Conservation (phyloP, 257 asterid species). For the Petunia secreta region DNA sequence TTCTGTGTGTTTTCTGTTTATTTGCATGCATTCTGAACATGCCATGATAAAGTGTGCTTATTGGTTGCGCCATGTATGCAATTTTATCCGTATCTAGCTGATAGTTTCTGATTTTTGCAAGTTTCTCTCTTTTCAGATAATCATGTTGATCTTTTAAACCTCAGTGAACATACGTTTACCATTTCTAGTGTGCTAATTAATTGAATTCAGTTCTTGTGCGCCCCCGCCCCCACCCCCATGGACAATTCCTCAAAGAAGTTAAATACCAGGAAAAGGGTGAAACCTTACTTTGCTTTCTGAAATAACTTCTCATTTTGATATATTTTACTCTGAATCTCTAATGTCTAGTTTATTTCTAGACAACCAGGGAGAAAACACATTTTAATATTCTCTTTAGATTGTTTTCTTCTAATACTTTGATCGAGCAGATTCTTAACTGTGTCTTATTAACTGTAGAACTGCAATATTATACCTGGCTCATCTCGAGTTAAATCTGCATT, state of each 20-base stretch:
- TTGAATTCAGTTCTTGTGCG: background rate
- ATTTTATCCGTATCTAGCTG: background rate
- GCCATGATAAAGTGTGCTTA: background rate
- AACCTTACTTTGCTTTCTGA: background rate
- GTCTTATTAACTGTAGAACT: background rate
- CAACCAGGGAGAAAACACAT: background rate
- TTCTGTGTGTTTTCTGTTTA: background rate
- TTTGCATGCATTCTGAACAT: background rate
- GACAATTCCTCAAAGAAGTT: background rate
- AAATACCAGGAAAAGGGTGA: no score
- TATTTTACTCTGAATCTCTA: background rate
- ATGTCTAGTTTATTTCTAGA: background rate
- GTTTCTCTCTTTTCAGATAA: slow-evolving; percentile 19
- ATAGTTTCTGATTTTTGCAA: background rate
- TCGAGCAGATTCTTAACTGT: background rate
- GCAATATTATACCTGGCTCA: background rate
- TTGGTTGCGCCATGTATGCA: background rate
- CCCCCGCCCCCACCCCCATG: background rate
- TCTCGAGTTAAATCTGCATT: background rate
- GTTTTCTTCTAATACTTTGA: background rate
- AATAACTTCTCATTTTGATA: background rate
- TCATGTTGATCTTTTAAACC: background rate
- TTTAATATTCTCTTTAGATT: background rate
- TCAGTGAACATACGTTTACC: background rate
- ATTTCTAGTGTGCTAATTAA: background rate